Percentiles rank a stretch among this genome's conserved stretches.
Conservation (phyloP, 345 rosid species). For the Salix purpurea region DNA sequence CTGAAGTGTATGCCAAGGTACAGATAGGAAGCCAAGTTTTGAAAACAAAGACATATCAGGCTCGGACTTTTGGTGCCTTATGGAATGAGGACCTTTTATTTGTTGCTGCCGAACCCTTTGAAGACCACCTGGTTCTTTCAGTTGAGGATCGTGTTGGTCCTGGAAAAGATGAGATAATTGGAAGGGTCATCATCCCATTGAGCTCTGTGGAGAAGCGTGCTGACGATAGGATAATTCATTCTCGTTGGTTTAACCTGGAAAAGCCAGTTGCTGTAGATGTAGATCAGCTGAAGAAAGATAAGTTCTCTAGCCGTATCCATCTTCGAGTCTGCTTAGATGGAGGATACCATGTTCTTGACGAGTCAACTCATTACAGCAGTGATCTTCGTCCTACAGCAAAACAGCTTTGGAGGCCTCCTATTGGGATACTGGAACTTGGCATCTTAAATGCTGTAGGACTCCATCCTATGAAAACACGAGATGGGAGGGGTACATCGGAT, state of each 20-base stretch:
- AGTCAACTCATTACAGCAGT: slow-evolving; percentile 32
- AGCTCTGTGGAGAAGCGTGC: slow-evolving; percentile 30
- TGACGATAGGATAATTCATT: slow-evolving; percentile 28
- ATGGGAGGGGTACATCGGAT: slow-evolving; percentile 31
- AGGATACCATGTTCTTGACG: slow-evolving; percentile 36
- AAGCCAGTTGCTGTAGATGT: slow-evolving; percentile 29
- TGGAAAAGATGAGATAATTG: slow-evolving; percentile 31
- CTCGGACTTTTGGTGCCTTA: slow-evolving; percentile 23
- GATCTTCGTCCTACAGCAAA: slow-evolving; percentile 35
- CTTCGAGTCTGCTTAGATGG: slow-evolving; percentile 32
- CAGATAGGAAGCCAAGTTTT: slow-evolving; percentile 31
- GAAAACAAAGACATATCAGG: slow-evolving; percentile 30
- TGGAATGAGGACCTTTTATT: slow-evolving; percentile 38
- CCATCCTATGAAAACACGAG: slow-evolving; percentile 34
- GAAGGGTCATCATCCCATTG: slow-evolving; percentile 27
- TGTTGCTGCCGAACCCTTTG: slow-evolving; percentile 34
- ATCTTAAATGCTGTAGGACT: slow-evolving; percentile 29
- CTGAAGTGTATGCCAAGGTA: slow-evolving; percentile 29
- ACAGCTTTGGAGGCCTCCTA: slow-evolving; percentile 34
- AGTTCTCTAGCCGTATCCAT: slow-evolving; percentile 31
- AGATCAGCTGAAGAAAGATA: slow-evolving; percentile 31
- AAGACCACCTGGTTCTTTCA: slow-evolving; percentile 29
- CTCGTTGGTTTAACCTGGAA: slow-evolving; percentile 37
- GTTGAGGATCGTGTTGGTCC: slow-evolving; percentile 33
- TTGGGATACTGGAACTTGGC: slow-evolving; percentile 31